Evolutionary conservation across 2,329 filamentous ascomycete genomes (phyloP), one percentile per base, ranked within the genome.

Genomic region (Calonectria multiphialidica): DNA sequence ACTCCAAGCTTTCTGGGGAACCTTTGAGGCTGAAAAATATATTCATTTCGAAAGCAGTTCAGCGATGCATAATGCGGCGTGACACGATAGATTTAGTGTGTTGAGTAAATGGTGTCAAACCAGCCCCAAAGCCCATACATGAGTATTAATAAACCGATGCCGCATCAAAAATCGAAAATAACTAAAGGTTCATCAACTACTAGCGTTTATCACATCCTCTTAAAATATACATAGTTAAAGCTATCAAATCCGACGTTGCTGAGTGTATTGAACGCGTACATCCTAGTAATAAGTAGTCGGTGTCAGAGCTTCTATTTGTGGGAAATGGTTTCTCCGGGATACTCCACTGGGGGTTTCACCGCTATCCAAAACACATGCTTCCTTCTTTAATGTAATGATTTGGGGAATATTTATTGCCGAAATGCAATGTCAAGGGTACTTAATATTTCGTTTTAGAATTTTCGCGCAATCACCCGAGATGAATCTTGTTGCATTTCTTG

Each of bases 381-480:
- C 55, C 21, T 37, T 59, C 21, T 18, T 44, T 30, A n/a, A n/a
- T 42, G 8, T 5, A 61, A 61, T 42, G 37, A 44, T 44, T 61
- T 30, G 37, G 37, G 55, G 55, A 61, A 61, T 44, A 61, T 44
- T 61, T 61, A 30, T 61, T 10, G 35, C 55, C 55, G 55, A n/a
- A 30, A 44, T 44, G 16, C 9, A 44, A 42, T 21, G 21, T n/a
- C 18, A 23, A 25, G 5, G 33, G 33, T 42, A 6, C 13, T 61
- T 28, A 30, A 44, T 44, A 44, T 28, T 4, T 61, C 23, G 55
- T 61, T 61, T 61, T 21, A 44, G 37, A 61, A 30, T n/a, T 61
- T 61, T 40, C 1, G 23, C 7, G 25, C 15, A 61, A 61, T 61
- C 15, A 30, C 37, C n/a, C 21, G 55, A 61, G 35, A 61, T 12